Base-by-base conservation (phyloP, 2,329 filamentous ascomycete genomes). In the Aureobasidium vineae region DNA sequence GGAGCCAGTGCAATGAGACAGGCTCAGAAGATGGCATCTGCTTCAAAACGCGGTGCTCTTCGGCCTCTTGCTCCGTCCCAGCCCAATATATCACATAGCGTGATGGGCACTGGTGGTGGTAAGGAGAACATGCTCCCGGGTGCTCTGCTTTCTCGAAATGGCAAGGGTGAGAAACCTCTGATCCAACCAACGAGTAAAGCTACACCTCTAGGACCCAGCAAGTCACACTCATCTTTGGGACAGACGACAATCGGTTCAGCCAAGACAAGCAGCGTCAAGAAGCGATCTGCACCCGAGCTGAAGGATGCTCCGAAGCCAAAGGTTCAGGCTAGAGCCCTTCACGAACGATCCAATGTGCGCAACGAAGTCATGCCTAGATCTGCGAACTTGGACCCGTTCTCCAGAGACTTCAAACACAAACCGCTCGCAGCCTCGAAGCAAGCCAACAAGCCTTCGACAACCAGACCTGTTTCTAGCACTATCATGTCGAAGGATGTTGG, bases 101-200 rank as follows among this genome's bases (percentile, higher is more conserved):
- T 49, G 3, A 45, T 52, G 47, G 57, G 57, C 11, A 56, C 41
- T 26, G 43, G 49, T n/a, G 81, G 80, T 5, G 86, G 86, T 6
- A 89, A 89, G 70, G 86, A 88, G 73, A 89, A 88, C 69, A 72
- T 87, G 5, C 85, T 85, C 16, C 86, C 85, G 0, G 81, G 81
- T 4, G 23, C 33, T 26, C 26, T 57, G 41, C 33, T 49, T 19
- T 36, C 52, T n/a, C 15, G 38, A 21, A 16, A 28, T n/a, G 43
- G 23, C 54, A 66, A 66, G 36, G 7, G 11, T 10, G 64, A 60
- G 2, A 66, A 66, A 13, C n/a, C 54, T 26, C 3, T 41, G 8
- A 19, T 40, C 5, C 57, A 50, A 23, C 21, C 63, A 5, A 5
- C 47, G 2, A 65, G 13, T 31, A 57, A 40, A 28, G 52, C n/a